A percentile compares a stretch with the other conserved stretches of the same genome.
phyloP scores from a whole-genome alignment of 2,329 filamentous ascomycete genomes.

The Cladosporium sp. region DNA sequence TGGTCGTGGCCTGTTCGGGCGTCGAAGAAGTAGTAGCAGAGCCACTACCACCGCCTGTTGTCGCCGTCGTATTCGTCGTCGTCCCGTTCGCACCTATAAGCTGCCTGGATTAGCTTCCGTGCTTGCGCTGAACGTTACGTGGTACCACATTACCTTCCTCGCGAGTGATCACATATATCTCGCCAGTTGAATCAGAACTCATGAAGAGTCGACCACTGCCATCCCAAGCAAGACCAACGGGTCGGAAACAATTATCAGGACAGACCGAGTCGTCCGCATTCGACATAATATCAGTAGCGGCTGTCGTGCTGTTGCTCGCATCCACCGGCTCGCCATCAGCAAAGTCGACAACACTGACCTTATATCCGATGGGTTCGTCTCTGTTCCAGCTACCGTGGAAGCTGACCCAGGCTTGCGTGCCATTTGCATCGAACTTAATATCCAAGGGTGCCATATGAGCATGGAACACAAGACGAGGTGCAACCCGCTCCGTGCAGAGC shows the following conservation, averaged over 20 bases:
- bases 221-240: constrained; percentile 59
- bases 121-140: neutral
- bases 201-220: constrained; percentile 59
- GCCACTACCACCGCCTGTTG: neutral
- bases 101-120: neutral
- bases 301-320: constrained; percentile 46
- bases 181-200: constrained; percentile 63
- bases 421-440: constrained; percentile 64
- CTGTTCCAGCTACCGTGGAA: constrained; percentile 71
- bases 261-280: constrained; percentile 57
- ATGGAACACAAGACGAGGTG: constrained; percentile 58
- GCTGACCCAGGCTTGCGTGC: constrained; percentile 61
- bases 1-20: constrained; percentile 1
- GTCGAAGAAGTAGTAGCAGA: neutral
- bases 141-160: constrained; percentile 1
- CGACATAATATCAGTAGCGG: constrained; percentile 54
- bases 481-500: constrained; percentile 43
- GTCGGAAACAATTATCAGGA: constrained; percentile 61
- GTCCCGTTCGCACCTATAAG: neutral
- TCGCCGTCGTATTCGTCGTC: neutral
- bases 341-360: constrained; percentile 50
- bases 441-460: constrained; percentile 73
- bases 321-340: constrained; percentile 48
- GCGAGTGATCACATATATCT: constrained; percentile 57
- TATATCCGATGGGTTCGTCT: constrained; percentile 51